A percentile compares a stretch with the other conserved stretches of the same genome.
phyloP scores from a whole-genome alignment of 2,329 filamentous ascomycete species.

The Pseudofabraea citricarpa region DNA sequence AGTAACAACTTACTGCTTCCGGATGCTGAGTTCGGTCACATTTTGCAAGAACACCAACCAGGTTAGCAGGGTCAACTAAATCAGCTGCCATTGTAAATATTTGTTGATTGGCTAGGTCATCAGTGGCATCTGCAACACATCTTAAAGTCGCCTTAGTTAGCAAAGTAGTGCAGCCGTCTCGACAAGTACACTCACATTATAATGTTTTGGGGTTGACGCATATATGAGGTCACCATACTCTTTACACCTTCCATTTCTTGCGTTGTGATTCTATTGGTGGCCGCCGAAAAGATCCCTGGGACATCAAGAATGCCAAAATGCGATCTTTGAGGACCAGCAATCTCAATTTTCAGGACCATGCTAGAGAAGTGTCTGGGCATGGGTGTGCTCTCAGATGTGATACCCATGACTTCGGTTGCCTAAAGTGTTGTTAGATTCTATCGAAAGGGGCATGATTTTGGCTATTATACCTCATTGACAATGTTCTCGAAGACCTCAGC shows the following conservation, averaged over 20 bases:
- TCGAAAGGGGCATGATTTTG: not conserved
- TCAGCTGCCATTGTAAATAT: slow-evolving; percentile 25
- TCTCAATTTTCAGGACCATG: slow-evolving; percentile 32
- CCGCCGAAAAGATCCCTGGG: slow-evolving; percentile 28
- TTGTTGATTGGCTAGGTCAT: slow-evolving; percentile 26
- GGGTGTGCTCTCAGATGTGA: slow-evolving; percentile 16
- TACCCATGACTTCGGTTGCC: slow-evolving; percentile 26
- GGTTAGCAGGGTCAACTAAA: slow-evolving; percentile 23
- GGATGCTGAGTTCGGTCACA: slow-evolving; percentile 26
- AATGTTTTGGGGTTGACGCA: slow-evolving; percentile 31
- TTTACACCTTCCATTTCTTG: slow-evolving; percentile 26
- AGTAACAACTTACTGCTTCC: slow-evolving; percentile 11
- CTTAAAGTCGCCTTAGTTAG: too few species aligned
- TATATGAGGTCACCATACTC: slow-evolving; percentile 31
- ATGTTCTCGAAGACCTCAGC: slow-evolving; percentile 25
- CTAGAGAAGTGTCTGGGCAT: slow-evolving; percentile 31
- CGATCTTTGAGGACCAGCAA: slow-evolving; percentile 31
- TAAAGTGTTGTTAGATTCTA: slow-evolving; percentile 1
- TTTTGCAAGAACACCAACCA: slow-evolving; percentile 35
- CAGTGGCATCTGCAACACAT: slow-evolving; percentile 29
- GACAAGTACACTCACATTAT: slow-evolving; percentile 34
- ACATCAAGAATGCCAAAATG: slow-evolving; percentile 35
- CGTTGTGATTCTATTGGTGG: slow-evolving; percentile 20
- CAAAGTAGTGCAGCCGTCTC: too few species aligned
- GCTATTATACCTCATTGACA: slow-evolving; percentile 25